Conservation (phyloP, 257 asterid species). For the Ilex asprella region DNA sequence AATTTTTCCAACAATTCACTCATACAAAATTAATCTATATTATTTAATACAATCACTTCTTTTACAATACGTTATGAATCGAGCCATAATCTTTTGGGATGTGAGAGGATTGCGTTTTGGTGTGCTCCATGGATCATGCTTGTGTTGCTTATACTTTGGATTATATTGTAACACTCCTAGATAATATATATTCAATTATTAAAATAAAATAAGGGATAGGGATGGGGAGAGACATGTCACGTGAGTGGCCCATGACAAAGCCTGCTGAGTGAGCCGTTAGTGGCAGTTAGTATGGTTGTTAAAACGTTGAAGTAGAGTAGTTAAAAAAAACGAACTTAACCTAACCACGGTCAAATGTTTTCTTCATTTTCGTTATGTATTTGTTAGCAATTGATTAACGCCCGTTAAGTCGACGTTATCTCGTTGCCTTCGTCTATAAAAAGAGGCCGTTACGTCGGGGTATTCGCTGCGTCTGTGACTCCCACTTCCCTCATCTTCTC, state of each 20-base stretch:
- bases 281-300: conserved; percentile 36
- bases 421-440: conserved; percentile 41
- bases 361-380: background rate
- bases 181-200: too few relatives aligned
- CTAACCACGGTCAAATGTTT: conserved; percentile 23
- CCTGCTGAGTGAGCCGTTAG: conserved; percentile 25
- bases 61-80: too few relatives aligned
- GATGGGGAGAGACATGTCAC: conserved; percentile 19
- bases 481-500: conserved; percentile 16
- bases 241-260: conserved; percentile 28
- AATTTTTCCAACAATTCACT: too few relatives aligned
- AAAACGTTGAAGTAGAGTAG: conserved; percentile 3
- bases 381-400: conserved; percentile 42
- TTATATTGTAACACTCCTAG: too few relatives aligned
- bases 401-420: conserved; percentile 44
- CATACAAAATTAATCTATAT: too few relatives aligned
- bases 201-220: too few relatives aligned
- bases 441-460: conserved; percentile 65
- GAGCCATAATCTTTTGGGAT: too few relatives aligned
- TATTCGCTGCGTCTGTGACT: conserved; percentile 15
- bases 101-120: too few relatives aligned
- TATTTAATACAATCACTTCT: too few relatives aligned
- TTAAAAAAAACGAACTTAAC: conserved; percentile 1
- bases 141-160: too few relatives aligned
- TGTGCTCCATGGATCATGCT: too few relatives aligned